Evolutionary conservation across 2,329 filamentous ascomycete species (phyloP), one percentile per base, ranked within the genome.

Genomic region (Claviceps pusilla): DNA sequence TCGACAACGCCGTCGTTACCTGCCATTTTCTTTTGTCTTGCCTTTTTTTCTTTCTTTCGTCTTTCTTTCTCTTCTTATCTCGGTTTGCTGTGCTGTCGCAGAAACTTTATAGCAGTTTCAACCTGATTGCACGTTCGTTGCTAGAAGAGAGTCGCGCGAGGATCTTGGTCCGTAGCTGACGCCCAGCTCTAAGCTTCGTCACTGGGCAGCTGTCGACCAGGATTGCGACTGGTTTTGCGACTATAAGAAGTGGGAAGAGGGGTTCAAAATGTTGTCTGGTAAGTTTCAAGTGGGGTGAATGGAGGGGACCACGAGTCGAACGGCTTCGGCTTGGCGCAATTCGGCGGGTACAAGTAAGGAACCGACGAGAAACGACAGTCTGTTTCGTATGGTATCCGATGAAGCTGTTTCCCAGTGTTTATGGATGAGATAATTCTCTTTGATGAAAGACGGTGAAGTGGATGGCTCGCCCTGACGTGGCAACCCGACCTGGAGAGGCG

Each of bases 1-100:
- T 70, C 65, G 51, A 66, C 65, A 57, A 64, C 62, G 35, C 46
- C 43, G 49, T 35, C 41, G 14, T 50, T 49, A 19, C 12, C 47
- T 12, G 55, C 29, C 55, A 57, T 57, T 33, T 19, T 50, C 7
- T 24, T 12, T 49, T 14, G 19, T 24, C 12, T 12, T 24, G 24
- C 24, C 24, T 24, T 24, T 49, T 24, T 24, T 24, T 10, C 28
- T 19, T 50, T 49, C 19, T 35, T 14, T 28, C 12, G 7, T 10
- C 19, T 47, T 6, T 29, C 7, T 49, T 29, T 50, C 6, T 48
- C 24, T 37, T 14, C n/a, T 37, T 24, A 5, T 48, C 31, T 24
- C 46, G 28, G 7, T 19, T 24, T 41, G 39, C 39, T 41, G 2
- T 41, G 7, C 12, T 16, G 37, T 16, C 37, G 37, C 12, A 41